phyloP scores from a whole-genome alignment of 2,329 filamentous ascomycete species.

The Claviceps pazoutovae region DNA sequence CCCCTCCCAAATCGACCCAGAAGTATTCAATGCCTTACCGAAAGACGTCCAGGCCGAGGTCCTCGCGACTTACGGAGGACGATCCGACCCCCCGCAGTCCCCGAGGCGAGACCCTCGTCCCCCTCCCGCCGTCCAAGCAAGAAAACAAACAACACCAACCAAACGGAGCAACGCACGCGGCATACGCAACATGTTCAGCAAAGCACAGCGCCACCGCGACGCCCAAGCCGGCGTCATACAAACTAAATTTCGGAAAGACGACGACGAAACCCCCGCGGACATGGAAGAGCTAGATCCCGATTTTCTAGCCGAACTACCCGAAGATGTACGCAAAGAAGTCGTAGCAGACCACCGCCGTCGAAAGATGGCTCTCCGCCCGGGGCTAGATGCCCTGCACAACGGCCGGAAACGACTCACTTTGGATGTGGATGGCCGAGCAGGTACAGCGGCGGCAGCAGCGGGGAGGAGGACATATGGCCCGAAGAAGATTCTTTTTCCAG shows the following conservation, averaged over 20 bases:
- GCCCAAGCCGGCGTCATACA: constrained; percentile 52
- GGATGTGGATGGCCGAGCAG: constrained; percentile 11
- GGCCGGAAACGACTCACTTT: constrained; percentile 11
- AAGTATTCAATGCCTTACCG: constrained; percentile 71
- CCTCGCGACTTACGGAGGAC: constrained; percentile 51
- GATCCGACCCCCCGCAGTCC: constrained; percentile 29
- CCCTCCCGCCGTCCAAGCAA: constrained; percentile 28
- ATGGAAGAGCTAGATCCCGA: constrained; percentile 47
- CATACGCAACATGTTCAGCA: constrained; percentile 25
- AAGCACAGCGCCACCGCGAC: constrained; percentile 37
- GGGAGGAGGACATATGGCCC: constrained; percentile 20
- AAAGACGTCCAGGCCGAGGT: constrained; percentile 77
- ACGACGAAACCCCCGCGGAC: constrained; percentile 17
- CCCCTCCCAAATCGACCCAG: constrained; percentile 72
- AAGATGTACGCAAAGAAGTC: constrained; percentile 66
- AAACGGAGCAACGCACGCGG: constrained; percentile 43
- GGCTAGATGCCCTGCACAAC: constrained; percentile 25
- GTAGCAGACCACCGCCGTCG: constrained; percentile 51
- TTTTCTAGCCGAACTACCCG: constrained; percentile 71
- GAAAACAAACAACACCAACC: constrained; percentile 46
- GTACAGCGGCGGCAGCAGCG: background rate
- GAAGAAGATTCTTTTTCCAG: constrained; percentile 31
- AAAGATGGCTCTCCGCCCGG: constrained; percentile 43
- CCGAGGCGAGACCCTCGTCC: constrained; percentile 36
- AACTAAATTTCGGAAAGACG: constrained; percentile 46